phyloP scores from a whole-genome alignment of 441 rosid species.

The Euphorbia celastroides region DNA sequence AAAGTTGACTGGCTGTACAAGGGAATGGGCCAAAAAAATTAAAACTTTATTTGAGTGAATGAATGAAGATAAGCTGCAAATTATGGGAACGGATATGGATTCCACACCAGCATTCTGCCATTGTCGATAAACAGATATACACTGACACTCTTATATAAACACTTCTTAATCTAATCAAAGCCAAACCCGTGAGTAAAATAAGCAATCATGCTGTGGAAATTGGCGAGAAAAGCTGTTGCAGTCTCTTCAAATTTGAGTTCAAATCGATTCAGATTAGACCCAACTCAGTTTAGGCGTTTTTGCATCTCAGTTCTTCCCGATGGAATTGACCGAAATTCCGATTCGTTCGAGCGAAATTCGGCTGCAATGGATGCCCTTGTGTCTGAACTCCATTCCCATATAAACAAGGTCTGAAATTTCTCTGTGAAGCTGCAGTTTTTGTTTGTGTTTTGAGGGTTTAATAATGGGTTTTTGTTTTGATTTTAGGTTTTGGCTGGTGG shows the following conservation, averaged over 20 bases:
- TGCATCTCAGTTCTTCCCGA: slow-evolving; percentile 52
- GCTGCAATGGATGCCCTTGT: slow-evolving; percentile 51
- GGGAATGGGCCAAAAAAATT: not conserved
- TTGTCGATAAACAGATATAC: not conserved
- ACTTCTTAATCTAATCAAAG: not conserved
- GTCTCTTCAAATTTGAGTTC: slow-evolving; percentile 23
- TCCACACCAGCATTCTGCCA: slow-evolving; percentile 21
- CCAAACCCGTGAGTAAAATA: not conserved
- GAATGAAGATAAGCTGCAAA: slow-evolving; percentile 1
- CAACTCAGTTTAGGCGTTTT: slow-evolving; percentile 31
- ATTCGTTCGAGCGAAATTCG: slow-evolving; percentile 42
- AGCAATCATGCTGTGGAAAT: slow-evolving; percentile 44
- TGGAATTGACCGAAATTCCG: slow-evolving; percentile 51
- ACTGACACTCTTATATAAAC: not conserved
- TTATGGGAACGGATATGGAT: slow-evolving; percentile 20
- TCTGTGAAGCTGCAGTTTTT: not conserved
- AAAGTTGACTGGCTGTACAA: not conserved
- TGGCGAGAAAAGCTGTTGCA: slow-evolving; percentile 39
- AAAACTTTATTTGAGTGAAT: slow-evolving; percentile 5
- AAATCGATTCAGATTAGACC: slow-evolving; percentile 24
- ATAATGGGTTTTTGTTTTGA: slow-evolving; percentile 11
- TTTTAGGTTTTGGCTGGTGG: slow-evolving; percentile 64
- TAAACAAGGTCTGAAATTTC: slow-evolving; percentile 36
- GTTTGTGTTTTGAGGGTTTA: slow-evolving; percentile 9
- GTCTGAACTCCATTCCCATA: slow-evolving; percentile 53